These are phyloP conservation scores for Candolleomyces aberdarensis DNA, from an alignment of 768 basidiomycete species.

Conservation along the genomic window DNA sequence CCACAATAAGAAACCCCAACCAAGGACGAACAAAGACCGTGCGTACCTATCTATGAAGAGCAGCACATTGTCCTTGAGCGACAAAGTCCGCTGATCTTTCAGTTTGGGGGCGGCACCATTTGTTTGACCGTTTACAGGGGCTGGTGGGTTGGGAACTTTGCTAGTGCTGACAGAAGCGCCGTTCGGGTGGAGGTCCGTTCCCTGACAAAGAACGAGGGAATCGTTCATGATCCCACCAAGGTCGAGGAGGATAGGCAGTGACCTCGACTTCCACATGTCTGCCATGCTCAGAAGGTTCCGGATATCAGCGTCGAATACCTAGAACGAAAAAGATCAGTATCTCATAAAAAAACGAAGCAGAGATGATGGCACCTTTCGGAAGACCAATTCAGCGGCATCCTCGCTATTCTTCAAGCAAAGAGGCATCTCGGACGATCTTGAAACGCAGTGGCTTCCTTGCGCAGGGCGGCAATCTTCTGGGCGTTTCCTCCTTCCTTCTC, in stretches of 20 bases:
- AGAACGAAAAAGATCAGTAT: slow-evolving; percentile 3
- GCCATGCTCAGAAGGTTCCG: slow-evolving; percentile 86
- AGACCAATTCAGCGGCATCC: slow-evolving; percentile 66
- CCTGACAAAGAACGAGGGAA: slow-evolving; percentile 46
- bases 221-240: slow-evolving; percentile 72
- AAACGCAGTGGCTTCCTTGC: slow-evolving; percentile 93
- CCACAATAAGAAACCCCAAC: background rate
- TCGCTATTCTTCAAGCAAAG: slow-evolving; percentile 24
- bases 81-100: slow-evolving; percentile 80
- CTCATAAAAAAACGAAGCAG: background rate
- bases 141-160: slow-evolving; percentile 1
- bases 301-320: slow-evolving; percentile 92
- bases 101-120: slow-evolving; percentile 39
- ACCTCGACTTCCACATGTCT: slow-evolving; percentile 94
- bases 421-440: slow-evolving; percentile 69
- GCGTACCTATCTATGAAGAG: slow-evolving; percentile 82
- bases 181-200: slow-evolving; percentile 17
- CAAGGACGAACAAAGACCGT: slow-evolving; percentile 7
- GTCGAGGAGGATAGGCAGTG: slow-evolving; percentile 82
- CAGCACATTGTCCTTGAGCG: slow-evolving; percentile 74
- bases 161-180: slow-evolving; percentile 20
- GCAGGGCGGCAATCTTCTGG: slow-evolving; percentile 84
- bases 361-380: slow-evolving; percentile 67
- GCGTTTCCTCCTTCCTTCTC: slow-evolving; percentile 93
- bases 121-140: slow-evolving; percentile 17